Percentiles rank a stretch among this genome's conserved stretches.
Conservation (phyloP, 2,329 filamentous ascomycete species). For the Trichophyton schoenleinii region DNA sequence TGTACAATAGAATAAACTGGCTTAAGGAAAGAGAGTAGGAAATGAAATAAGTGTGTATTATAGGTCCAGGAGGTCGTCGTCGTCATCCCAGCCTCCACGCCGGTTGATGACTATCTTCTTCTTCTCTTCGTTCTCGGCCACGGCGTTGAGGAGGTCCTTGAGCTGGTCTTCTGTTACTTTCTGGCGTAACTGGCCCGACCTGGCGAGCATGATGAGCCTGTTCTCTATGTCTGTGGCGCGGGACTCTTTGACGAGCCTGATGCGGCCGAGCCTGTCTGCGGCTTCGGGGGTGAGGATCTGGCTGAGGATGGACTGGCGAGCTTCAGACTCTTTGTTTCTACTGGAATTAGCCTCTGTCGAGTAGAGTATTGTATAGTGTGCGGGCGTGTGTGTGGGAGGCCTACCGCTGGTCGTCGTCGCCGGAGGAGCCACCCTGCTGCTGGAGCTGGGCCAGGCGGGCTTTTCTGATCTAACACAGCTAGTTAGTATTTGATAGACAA, state of each 20-base stretch:
- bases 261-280: conserved; percentile 81
- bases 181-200: conserved; percentile 68
- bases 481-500: neutral
- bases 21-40: neutral
- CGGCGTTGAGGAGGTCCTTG: conserved; percentile 76
- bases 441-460: conserved; percentile 90
- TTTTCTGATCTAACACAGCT: conserved; percentile 57
- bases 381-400: neutral
- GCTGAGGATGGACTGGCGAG: conserved; percentile 49
- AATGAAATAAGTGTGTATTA: neutral
- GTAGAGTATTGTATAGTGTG: neutral
- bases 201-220: conserved; percentile 79
- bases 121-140: conserved; percentile 60
- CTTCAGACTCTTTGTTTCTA: conserved; percentile 28
- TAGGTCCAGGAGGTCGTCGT: conserved; percentile 36
- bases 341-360: conserved; percentile 3
- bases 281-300: conserved; percentile 94
- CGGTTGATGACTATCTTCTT: conserved; percentile 79
- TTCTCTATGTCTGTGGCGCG: conserved; percentile 86
- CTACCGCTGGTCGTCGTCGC: conserved; percentile 54
- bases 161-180: conserved; percentile 90
- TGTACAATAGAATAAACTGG: neutral
- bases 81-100: conserved; percentile 73
- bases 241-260: conserved; percentile 87
- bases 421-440: conserved; percentile 42